A percentile compares a stretch with the other conserved stretches of the same genome.
These are phyloP conservation scores for Chytridium lagenaria DNA, from an alignment of 371 early-diverging fungal genomes.

Conservation along the genomic window DNA sequence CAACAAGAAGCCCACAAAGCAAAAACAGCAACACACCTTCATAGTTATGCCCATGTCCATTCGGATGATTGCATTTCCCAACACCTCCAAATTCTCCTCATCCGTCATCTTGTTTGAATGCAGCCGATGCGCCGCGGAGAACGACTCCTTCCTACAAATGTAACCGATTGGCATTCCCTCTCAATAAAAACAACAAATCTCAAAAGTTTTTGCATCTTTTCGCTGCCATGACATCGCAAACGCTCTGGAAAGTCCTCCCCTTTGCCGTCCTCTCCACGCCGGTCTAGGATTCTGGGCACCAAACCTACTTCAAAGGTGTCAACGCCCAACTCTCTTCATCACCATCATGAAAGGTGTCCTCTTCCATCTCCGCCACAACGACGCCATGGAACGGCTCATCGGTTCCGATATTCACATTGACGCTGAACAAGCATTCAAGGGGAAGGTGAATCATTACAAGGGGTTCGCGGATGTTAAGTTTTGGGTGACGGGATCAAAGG, in stretches of 20 bases:
- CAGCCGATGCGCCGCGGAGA: constrained; percentile 89
- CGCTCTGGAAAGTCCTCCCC: not conserved
- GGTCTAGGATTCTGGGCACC: constrained; percentile 21
- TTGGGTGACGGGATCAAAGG: constrained; percentile 24
- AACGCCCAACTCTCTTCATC: too few species aligned
- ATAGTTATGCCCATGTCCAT: constrained; percentile 93
- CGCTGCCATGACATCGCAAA: not conserved
- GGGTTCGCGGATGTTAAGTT: constrained; percentile 31
- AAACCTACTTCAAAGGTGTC: not conserved
- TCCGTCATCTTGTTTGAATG: constrained; percentile 72
- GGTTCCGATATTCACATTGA: constrained; percentile 12
- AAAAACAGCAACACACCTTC: constrained; percentile 40
- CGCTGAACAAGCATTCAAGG: not conserved
- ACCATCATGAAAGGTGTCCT: constrained; percentile 6
- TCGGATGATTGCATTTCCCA: constrained; percentile 88
- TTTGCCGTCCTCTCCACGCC: not conserved
- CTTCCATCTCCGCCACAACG: constrained; percentile 13
- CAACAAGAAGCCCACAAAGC: too few species aligned
- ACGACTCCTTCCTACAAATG: constrained; percentile 77
- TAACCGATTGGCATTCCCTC: constrained; percentile 62
- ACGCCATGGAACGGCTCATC: not conserved
- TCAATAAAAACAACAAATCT: not conserved
- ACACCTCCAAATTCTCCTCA: constrained; percentile 72
- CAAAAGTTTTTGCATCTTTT: not conserved
- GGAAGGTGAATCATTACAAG: constrained; percentile 30